phyloP scores from a whole-genome alignment of 768 basidiomycete genomes.

The Hemileccinum impolitum region DNA sequence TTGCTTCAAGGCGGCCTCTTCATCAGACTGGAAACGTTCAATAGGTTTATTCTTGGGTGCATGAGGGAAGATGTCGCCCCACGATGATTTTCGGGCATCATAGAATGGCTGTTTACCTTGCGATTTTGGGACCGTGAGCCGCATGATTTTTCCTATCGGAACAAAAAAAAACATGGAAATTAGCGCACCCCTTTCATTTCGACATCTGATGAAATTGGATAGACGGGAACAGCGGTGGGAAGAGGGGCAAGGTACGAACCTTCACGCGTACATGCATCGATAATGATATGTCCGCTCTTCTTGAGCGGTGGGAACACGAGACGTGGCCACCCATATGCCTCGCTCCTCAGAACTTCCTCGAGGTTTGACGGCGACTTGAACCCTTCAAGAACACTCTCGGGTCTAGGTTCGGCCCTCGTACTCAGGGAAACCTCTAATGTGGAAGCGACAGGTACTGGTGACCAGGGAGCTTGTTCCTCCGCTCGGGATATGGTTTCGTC shows the following conservation, averaged over 20 bases:
- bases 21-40: slow-evolving; percentile 48
- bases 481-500: slow-evolving; percentile 8
- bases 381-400: slow-evolving; percentile 4
- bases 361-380: slow-evolving; percentile 35
- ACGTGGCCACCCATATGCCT: slow-evolving; percentile 88
- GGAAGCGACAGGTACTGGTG: slow-evolving; percentile 13
- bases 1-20: slow-evolving; percentile 26
- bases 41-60: slow-evolving; percentile 73
- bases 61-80: slow-evolving; percentile 97
- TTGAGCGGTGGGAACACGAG: slow-evolving; percentile 92
- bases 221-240: slow-evolving; percentile 9
- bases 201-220: not conserved
- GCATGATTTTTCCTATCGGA: slow-evolving; percentile 77
- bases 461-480: slow-evolving; percentile 11
- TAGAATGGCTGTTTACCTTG: slow-evolving; percentile 96
- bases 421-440: slow-evolving; percentile 1
- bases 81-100: slow-evolving; percentile 88
- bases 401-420: slow-evolving; percentile 1
- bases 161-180: not conserved
- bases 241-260: slow-evolving; percentile 43
- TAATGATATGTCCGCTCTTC: slow-evolving; percentile 83
- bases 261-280: slow-evolving; percentile 83
- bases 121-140: slow-evolving; percentile 86
- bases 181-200: slow-evolving; percentile 4
- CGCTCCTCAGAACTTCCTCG: slow-evolving; percentile 55